Base-by-base conservation (phyloP, 139 green algal genomes). In the Chlamydomonas incerta region DNA sequence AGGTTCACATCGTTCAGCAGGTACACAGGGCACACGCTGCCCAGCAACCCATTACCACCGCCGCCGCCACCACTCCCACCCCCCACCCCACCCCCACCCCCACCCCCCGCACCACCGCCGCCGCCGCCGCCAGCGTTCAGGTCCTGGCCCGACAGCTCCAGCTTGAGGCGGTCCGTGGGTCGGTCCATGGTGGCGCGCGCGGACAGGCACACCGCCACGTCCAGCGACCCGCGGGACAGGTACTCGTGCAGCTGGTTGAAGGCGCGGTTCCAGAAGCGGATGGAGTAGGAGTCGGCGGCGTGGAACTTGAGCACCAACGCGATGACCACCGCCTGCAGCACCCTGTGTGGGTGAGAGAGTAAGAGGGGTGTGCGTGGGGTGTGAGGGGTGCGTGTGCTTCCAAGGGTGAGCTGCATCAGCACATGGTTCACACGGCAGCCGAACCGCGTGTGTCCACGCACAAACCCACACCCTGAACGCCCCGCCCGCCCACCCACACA, bases 251-350 rank as follows among this genome's bases (percentile, higher is more conserved):
- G 69, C 29, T 87, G 80, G 34, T 85, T 66, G 60, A 92, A 91
- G 57, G 76, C 87, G 34, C 57, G 55, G 66, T 73, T 75, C 77
- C 72, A 79, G 28, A 88, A 88, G 1, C 63, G 74, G 72, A 88
- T 91, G 6, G 80, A 86, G 68, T 80, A 79, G 23, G 80, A 86
- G 29, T 86, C 80, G 28, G 68, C 29, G 28, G 80, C 31, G 68
- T 86, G 87, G 74, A 96, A 92, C 47, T 93, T 93, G 52, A 91
- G 52, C 33, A 91, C 74, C 34, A 91, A 76, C 33, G 91, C 90
- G 28, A 90, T 85, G 1, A 85, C 50, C 28, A 96, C 70, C 1
- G 92, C 92, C 57, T 96, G 92, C 23, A 93, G 84, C 70, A 96
- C 87, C 33, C 92, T 86, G 68, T 0, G 67, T 47, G 29, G 75